These are phyloP conservation scores for Erysimum cheiri DNA, from an alignment of 441 rosid genomes.

Conservation along the genomic window DNA sequence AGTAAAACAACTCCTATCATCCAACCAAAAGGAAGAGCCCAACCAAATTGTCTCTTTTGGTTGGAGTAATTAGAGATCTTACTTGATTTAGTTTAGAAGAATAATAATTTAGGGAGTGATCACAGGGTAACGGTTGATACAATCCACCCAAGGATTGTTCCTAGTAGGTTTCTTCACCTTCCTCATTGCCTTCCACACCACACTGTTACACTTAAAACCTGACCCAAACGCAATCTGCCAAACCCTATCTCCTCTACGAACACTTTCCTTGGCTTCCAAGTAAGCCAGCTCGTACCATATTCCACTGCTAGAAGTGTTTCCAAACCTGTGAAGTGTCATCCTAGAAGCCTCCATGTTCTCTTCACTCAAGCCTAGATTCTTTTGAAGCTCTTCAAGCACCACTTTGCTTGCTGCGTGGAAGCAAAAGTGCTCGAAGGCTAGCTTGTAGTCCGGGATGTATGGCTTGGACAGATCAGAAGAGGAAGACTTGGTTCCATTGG, in stretches of 20 bases:
- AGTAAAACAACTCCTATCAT: conserved; percentile 31
- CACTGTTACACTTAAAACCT: conserved; percentile 93
- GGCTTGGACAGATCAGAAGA: conserved; percentile 53
- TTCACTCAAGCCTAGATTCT: conserved; percentile 79
- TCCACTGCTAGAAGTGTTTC: conserved; percentile 90
- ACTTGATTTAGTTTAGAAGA: conserved; percentile 29
- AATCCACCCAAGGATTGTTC: conserved; percentile 79
- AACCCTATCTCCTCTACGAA: conserved; percentile 73
- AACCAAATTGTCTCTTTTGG: conserved; percentile 26
- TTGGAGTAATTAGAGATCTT: conserved; percentile 33
- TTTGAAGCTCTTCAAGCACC: conserved; percentile 81
- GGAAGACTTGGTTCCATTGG: conserved; percentile 39
- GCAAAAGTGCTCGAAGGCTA: conserved; percentile 89
- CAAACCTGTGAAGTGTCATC: conserved; percentile 85
- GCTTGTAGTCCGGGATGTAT: conserved; percentile 94
- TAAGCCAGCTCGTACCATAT: conserved; percentile 92
- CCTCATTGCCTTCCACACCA: conserved; percentile 79
- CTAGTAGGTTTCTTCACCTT: conserved; percentile 64
- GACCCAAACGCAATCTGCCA: conserved; percentile 94
- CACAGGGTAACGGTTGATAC: conserved; percentile 69
- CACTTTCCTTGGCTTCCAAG: conserved; percentile 83
- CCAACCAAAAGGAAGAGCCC: conserved; percentile 26
- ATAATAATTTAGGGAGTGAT: conserved; percentile 25
- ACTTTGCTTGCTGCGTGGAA: conserved; percentile 83
- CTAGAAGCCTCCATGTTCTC: conserved; percentile 82